Evolutionary conservation across 1,284 basidiomycete species (phyloP), one percentile per base, ranked within the genome.

Genomic region (Ceratobasidium papillatum): DNA sequence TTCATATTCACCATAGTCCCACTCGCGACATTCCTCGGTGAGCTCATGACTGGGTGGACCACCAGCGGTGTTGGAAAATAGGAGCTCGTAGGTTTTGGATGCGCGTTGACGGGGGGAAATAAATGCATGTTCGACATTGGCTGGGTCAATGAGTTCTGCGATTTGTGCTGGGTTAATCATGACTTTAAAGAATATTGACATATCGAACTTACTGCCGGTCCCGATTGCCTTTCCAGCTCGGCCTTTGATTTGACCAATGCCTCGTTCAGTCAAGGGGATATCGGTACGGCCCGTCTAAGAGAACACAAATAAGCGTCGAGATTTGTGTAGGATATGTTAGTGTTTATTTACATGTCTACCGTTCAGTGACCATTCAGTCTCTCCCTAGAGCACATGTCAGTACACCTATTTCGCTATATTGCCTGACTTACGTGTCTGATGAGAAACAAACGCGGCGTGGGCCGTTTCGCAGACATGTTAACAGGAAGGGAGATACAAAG

Each of bases 1-100:
- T 76, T 86, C 84, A 77, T 84, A 85, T 43, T 81, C 81, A 66
- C 84, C 84, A 75, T 85, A 85, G 65, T 85, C 84, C 85, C 85
- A 85, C 77, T 86, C 76, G 25, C 61, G 73, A 8, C 77, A 74
- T 3, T 75, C 74, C 19, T 80, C 78, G 7, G 80, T 79, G 0
- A 74, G 74, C 32, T 63, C 68, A 25, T 74, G 43, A 17, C 38
- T 32, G 30, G 61, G 61, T 7, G 66, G 12, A 12, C 66, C 66
- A 27, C 41, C 66, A 14, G 51, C 30, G 4, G 52, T 58, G 19
- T 43, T 12, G 36, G 72, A 36, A 56, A 82, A 82, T n/a, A 82
- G 74, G 30, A 86, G 81, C 62, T 84, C 78, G 38, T 82, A 84
- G 1, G 85, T 86, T 52, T 79, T 77, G 65, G 84, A 83, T 1